Evolutionary conservation across 768 basidiomycete genomes (phyloP), one percentile per base, ranked within the genome.

Genomic region (Lactarius pseudohatsudake): DNA sequence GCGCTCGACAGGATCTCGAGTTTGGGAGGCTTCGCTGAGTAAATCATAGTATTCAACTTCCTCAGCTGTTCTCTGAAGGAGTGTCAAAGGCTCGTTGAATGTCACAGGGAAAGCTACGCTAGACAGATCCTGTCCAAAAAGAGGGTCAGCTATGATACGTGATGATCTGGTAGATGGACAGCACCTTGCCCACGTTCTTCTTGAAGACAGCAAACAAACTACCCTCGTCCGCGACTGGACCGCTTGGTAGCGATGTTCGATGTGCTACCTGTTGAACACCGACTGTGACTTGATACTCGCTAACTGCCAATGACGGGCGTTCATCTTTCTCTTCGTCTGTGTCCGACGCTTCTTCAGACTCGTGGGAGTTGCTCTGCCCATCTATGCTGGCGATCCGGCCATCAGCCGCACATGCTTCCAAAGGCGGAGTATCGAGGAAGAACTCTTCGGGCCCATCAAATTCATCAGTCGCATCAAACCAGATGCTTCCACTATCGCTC

Each of bases 141-240:
- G 13, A 68, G 57, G 56, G 50, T 55, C 28, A 64, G 28, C 15
- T 41, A 32, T 62, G 41, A 67, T 22, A 61, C 30, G 58, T 20
- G 32, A 50, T 70, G 40, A 18, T 18, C 38, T 56, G 36, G 13
- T 64, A 38, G 66, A 64, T 41, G 32, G 57, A 72, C 64, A 75
- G 22, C 60, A 91, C 92, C 81, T 93, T 94, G 61, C 92, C 92
- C 57, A 94, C 88, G 72, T 92, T 94, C 78, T 92, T 94, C 79
- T 92, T 92, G 56, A 95, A 77, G 38, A 94, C 86, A 1, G 88
- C 78, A 72, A 94, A 92, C 41, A 94, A 77, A 72, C 91, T 92
- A 11, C 91, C 90, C 77, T 94, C 91, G 61, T 94, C 92, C 3
- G 83, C 85, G 28, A 84, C 79, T 18, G 85, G 80, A 7, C 81